Percentiles rank a stretch among this genome's conserved stretches.
Conservation (phyloP, 306 rosid genomes). For the Leucaena leucocephala region DNA sequence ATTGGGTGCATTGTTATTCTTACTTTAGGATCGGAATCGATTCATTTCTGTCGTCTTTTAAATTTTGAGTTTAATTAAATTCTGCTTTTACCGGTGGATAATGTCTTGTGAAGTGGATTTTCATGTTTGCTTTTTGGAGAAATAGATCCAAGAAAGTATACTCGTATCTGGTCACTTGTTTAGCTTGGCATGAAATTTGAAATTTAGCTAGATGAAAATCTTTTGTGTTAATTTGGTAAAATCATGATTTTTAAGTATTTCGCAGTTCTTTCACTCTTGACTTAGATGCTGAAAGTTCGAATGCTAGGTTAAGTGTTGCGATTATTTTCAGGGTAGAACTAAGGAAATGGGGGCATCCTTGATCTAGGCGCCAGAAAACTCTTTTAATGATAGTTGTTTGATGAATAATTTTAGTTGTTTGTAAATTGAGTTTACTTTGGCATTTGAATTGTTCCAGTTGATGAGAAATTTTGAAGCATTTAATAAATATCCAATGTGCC, state of each 20-base stretch:
- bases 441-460: neutral
- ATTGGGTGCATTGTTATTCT: conserved; percentile 11
- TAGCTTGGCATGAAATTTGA: neutral
- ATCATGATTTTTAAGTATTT: neutral
- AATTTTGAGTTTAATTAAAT: conserved; percentile 4
- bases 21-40: conserved; percentile 26
- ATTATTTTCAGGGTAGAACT: neutral
- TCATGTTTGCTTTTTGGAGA: neutral
- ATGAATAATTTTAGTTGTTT: neutral
- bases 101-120: conserved; percentile 12
- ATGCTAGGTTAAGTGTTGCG: neutral
- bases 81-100: conserved; percentile 12
- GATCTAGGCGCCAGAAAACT: neutral
- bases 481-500: neutral
- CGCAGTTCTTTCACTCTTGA: neutral
- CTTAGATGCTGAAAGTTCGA: conserved; percentile 2
- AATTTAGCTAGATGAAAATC: neutral
- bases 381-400: conserved; percentile 10
- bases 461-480: conserved; percentile 2
- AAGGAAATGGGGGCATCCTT: neutral
- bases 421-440: conserved; percentile 21
- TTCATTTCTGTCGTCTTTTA: neutral
- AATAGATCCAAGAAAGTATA: neutral
- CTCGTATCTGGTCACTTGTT: neutral
- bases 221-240: neutral